phyloP scores from a whole-genome alignment of 208 protist species.

The Acanthamoeba healyi region DNA sequence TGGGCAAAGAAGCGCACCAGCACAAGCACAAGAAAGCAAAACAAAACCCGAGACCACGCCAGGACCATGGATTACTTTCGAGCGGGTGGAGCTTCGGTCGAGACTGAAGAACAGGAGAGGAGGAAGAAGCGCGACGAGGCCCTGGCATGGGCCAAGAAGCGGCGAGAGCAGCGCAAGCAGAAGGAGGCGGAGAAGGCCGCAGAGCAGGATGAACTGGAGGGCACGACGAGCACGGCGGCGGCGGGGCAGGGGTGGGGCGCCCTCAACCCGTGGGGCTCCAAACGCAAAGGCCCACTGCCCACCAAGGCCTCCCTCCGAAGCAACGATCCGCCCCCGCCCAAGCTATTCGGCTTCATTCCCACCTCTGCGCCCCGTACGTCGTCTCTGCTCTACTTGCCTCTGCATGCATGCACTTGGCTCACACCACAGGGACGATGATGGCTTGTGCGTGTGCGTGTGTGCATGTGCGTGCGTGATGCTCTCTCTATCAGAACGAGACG shows the following conservation, averaged over 20 bases:
- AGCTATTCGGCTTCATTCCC: background rate
- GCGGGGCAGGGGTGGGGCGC: background rate
- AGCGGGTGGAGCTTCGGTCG: background rate
- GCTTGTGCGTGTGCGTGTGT: too few relatives aligned
- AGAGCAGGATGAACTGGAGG: background rate
- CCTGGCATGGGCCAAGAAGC: background rate
- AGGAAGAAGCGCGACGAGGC: background rate
- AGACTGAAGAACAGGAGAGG: background rate
- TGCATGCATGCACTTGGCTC: too few relatives aligned
- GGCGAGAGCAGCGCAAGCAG: background rate
- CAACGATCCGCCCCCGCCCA: background rate
- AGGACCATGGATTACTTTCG: background rate
- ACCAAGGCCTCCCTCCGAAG: background rate
- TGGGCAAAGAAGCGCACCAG: too few relatives aligned
- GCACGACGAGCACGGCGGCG: background rate
- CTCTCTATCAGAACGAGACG: background rate
- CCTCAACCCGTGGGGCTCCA: conserved; percentile 1
- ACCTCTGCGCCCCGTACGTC: background rate
- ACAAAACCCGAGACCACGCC: background rate
- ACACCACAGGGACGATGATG: too few relatives aligned
- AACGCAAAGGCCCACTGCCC: background rate
- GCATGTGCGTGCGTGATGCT: too few relatives aligned
- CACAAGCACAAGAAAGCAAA: background rate
- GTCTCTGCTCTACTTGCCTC: too few relatives aligned
- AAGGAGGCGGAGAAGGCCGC: background rate